These are phyloP conservation scores for Candida cerambycidarum DNA, from an alignment of 805 yeast species.

Conservation along the genomic window DNA sequence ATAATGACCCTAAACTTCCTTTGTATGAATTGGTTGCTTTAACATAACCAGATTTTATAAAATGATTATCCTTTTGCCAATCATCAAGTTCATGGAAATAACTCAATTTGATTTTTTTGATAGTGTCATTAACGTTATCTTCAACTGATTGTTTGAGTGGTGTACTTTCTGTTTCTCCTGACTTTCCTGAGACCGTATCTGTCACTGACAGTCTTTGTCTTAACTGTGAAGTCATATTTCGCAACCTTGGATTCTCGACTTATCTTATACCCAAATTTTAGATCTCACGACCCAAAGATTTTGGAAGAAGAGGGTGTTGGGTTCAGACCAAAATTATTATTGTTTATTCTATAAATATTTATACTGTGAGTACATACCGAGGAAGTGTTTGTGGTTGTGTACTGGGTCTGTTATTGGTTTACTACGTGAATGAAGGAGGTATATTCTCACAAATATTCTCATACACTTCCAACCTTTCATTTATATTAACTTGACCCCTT, in stretches of 20 bases:
- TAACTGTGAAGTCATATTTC: slow-evolving; percentile 1
- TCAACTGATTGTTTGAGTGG: background rate
- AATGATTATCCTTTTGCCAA: slow-evolving; percentile 78
- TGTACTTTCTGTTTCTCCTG: background rate
- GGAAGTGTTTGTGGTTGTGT: no score
- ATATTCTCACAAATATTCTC: slow-evolving; percentile 54
- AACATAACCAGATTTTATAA: slow-evolving; percentile 63
- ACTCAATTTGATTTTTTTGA: slow-evolving; percentile 3
- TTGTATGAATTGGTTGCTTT: slow-evolving; percentile 49
- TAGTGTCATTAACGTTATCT: background rate
- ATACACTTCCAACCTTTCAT: slow-evolving; percentile 45
- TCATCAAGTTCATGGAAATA: slow-evolving; percentile 59
- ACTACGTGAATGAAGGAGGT: slow-evolving; percentile 64
- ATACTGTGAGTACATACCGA: no score
- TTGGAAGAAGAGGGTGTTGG: no score
- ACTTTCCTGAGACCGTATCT: background rate
- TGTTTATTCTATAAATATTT: no score
- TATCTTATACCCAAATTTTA: background rate
- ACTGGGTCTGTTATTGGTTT: no score
- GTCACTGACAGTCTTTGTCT: slow-evolving; percentile 4
- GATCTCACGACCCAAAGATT: no score
- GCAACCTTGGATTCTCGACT: background rate
- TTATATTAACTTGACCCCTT: slow-evolving; percentile 16
- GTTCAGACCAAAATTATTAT: no score
- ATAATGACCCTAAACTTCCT: slow-evolving; percentile 48